Base-by-base conservation (phyloP, 129 eudicot genomes). In the Artemisia tridentata region DNA sequence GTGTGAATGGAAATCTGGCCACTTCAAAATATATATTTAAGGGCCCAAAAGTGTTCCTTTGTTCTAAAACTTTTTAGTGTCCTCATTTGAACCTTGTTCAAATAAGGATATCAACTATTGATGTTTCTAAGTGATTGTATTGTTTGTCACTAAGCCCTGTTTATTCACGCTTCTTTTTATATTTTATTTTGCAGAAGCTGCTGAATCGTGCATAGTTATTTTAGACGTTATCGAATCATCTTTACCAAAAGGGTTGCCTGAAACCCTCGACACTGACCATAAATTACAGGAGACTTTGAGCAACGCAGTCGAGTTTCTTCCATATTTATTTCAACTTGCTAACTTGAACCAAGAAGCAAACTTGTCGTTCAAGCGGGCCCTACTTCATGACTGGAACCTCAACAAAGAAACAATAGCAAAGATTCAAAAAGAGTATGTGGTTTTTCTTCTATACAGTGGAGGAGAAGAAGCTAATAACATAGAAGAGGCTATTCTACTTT, bases 151-250 rank as follows among this genome's bases (percentile, higher is more conserved):
- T 13, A 50, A 50, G 16, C 14, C 70, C 20, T 18, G 4, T n/a
- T 38, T 10, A 38, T 2, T 53, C 38, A 17, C 19, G 11, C 11
- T n/a, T 58, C 4, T 60, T 14, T 67, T 56, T 72, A 54, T 67
- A 65, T 68, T 61, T 50, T 63, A 55, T 66, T 81, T 62, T 89
- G 88, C 96, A 93, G 96, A 93, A 82, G 97, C 95, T 69, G 96
- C 95, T 80, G 88, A 84, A 82, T 85, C 97, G 63, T 93, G 99
- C 88, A 80, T 81, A 79, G 78, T 79, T 87, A 79, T 90, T 81
- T 86, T 90, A 75, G 96, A 93, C 81, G 73, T 93, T 65, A 83
- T 93, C 46, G 93, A 87, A 77, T 84, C 99, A 76, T 84, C 97
- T 59, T 87, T 87, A 63, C 97, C 99, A 34, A 78, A 72, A 54